Evolutionary conservation across 768 basidiomycete species (phyloP), one percentile per base, ranked within the genome.

Genomic region (Xanthoconium purpureum): DNA sequence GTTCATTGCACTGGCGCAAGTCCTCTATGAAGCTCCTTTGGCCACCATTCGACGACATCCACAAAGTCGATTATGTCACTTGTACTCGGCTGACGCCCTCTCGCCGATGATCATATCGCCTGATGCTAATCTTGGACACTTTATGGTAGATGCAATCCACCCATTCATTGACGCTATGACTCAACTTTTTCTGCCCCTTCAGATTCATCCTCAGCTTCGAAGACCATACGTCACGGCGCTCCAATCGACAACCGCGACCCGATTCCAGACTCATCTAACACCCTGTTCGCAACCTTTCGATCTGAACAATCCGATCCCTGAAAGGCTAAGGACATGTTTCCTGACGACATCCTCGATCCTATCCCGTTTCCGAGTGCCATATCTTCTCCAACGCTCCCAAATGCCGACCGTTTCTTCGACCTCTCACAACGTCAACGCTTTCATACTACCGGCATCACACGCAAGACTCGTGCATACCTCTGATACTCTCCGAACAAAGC

Each of bases 391-490:
- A 47, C 20, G 9, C 28, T 36, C 5, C 18, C 7, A 30, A 18
- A 15, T 55, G 24, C 40, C 33, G n/a, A 39, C 11, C 17, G 3
- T 18, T 35, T 20, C 36, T 18, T 43, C 33, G 24, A 53, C 48
- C 20, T 32, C 18, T 17, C 7, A 13, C 52, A 42, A 44, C 24
- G 1, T 58, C 32, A 7, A 57, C 30, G 18, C 18, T 18, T 3
- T 43, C 60, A 28, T n/a, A n/a, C 17, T 24, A 24, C 24, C 4
- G 4, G 24, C 24, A 13, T 46, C 61, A 15, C 43, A 17, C 15
- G 1, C 62, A 48, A 49, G 52, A 30, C 6, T 54, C 40, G 28
- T 20, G 6, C n/a, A 39, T 50, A 49, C 55, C 53, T 55, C 37
- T 29, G 32, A 45, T 17, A 32, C 32, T 5, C 13, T 46, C 8